Percentiles rank a stretch among this genome's conserved stretches.
phyloP scores from a whole-genome alignment of 2,329 filamentous ascomycete genomes.

The Fusarium ambrosium region DNA sequence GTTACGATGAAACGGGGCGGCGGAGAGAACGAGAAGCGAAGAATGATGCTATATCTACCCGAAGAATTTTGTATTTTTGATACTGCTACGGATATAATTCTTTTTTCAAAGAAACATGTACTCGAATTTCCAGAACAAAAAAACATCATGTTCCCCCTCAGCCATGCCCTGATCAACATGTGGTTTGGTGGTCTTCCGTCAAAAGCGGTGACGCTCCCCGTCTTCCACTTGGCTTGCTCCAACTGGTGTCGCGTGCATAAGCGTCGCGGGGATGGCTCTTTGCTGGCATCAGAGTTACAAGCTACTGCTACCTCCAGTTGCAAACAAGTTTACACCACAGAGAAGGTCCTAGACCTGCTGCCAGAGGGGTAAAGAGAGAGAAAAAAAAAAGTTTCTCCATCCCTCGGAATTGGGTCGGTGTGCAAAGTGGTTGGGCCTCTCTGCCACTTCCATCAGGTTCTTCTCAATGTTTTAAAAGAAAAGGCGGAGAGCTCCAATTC shows the following conservation, averaged over 20 bases:
- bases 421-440: conserved; percentile 19
- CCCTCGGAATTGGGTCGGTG: conserved; percentile 33
- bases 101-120: background rate
- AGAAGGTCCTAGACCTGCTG: background rate
- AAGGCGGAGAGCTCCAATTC: conserved; percentile 37
- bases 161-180: background rate
- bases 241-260: conserved; percentile 50
- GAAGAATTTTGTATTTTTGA: background rate
- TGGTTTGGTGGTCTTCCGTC: conserved; percentile 23
- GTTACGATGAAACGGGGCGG: conserved; percentile 16
- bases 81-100: background rate
- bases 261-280: conserved; percentile 26
- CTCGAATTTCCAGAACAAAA: background rate
- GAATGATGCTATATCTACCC: background rate
- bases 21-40: conserved; percentile 2
- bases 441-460: conserved; percentile 4
- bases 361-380: background rate
- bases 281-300: conserved; percentile 9
- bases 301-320: background rate
- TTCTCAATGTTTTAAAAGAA: conserved; percentile 15
- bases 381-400: conserved; percentile 25
- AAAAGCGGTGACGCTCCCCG: conserved; percentile 41
- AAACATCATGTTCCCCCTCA: background rate
- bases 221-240: conserved; percentile 39
- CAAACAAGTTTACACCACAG: conserved; percentile 7